Base-by-base conservation (phyloP, 208 protist species). In the Leishmania guyanensis region DNA sequence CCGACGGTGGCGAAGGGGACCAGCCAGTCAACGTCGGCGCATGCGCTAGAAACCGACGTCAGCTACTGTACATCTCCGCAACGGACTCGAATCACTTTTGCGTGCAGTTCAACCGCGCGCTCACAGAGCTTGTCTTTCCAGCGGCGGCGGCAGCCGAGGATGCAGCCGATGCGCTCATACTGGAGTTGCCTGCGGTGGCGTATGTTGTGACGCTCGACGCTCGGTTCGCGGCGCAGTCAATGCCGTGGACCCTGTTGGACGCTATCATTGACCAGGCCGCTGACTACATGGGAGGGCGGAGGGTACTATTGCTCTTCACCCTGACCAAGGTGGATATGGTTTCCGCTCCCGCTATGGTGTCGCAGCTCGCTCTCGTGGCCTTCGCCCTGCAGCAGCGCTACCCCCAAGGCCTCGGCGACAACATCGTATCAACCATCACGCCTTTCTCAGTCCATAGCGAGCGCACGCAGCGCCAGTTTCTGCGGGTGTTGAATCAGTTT, bases 151-250 rank as follows among this genome's bases (percentile, higher is more conserved):
- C 58, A 16, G 36, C 66, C 9, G 77, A 65, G 17, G 51, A 46
- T 22, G 51, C 2, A 64, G 50, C 73, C 58, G 72, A 51, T 46
- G 46, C 66, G 62, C 16, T 81, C 20, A 77, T 77, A 54, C 81
- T 93, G n/a, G 86, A 96, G 80, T 46, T 97, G 16, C 94, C 94
- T 20, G 94, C 90, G 16, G 91, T 66, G 12, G 86, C 91, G 43
- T 96, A 95, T 82, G 71, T 97, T 43, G 84, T 97, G 50, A 96
- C 92, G 12, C 86, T 97, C 54, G 94, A 97, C 84, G 85, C 88
- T 29, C 92, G 94, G 33, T 97, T 92, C 80, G 85, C 94, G 33
- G 92, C 94, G 60, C 94, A 97, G 80, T 91, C 87, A 51, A 82
- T 95, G 75, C 94, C 94, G 75, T 96, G 90, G 93, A 89, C 88